A percentile compares a stretch with the other conserved stretches of the same genome.
Conservation (phyloP, 1,139 yeast species). For the Geotrichum europaeum region DNA sequence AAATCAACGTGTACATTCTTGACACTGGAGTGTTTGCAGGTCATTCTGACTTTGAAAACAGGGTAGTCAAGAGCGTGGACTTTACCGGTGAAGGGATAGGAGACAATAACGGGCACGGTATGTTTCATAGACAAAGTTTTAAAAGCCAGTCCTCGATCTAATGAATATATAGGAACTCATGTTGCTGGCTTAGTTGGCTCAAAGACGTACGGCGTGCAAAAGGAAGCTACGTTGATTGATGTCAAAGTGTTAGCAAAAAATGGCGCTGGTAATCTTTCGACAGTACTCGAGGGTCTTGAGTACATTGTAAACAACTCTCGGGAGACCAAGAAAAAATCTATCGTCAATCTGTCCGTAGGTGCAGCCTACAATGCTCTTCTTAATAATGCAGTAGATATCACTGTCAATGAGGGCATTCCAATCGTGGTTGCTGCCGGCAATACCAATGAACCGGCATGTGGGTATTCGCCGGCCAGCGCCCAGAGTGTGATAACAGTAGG, state of each 20-base stretch:
- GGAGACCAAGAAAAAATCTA: conserved; percentile 46
- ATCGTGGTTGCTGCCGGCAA: conserved; percentile 91
- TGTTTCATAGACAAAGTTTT: background rate
- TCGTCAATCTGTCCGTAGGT: conserved; percentile 76
- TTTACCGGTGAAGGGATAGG: conserved; percentile 60
- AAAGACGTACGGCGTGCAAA: conserved; percentile 71
- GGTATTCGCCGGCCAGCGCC: conserved; percentile 76
- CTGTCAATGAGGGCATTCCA: conserved; percentile 63
- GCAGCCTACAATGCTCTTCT: conserved; percentile 60
- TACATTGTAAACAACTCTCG: conserved; percentile 60
- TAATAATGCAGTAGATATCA: conserved; percentile 71
- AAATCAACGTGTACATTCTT: conserved; percentile 67
- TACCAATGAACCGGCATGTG: conserved; percentile 69
- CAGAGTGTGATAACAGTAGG: conserved; percentile 75
- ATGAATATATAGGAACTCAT: conserved; percentile 53
- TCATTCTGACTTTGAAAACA: conserved; percentile 61
- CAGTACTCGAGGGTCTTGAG: conserved; percentile 72
- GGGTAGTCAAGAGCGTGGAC: conserved; percentile 55
- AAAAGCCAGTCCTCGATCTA: background rate
- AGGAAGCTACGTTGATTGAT: conserved; percentile 55
- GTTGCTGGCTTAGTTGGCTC: conserved; percentile 89
- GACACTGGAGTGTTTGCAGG: conserved; percentile 65
- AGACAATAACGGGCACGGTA: conserved; percentile 61
- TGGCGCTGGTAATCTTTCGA: conserved; percentile 60
- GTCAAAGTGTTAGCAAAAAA: conserved; percentile 62